Percentiles rank a stretch among this genome's conserved stretches.
phyloP scores from a whole-genome alignment of 108 stramenopile species.

The Nannochloropsis salina region DNA sequence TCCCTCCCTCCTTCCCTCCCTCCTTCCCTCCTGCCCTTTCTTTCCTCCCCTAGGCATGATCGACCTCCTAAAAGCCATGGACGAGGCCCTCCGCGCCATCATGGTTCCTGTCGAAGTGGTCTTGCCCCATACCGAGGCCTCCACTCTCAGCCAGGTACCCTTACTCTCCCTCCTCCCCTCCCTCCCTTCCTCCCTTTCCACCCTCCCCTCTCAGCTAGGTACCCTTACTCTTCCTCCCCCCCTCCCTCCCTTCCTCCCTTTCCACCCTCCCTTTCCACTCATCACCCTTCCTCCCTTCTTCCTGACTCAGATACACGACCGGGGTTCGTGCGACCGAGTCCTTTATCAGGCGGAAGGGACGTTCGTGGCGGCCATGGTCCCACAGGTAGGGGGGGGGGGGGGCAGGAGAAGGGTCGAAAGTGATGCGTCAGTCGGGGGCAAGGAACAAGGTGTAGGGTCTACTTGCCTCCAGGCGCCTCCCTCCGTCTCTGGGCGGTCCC shows the following conservation, averaged over 20 bases:
- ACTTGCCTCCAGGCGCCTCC: too few relatives aligned
- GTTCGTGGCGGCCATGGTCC: not conserved
- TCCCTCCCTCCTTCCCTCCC: conserved; percentile 2
- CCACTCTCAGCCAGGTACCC: not conserved
- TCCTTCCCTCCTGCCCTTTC: not conserved
- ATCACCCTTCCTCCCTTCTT: not conserved
- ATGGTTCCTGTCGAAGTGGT: not conserved
- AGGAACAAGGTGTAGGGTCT: too few relatives aligned
- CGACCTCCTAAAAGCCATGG: not conserved
- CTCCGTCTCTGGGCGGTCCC: too few relatives aligned
- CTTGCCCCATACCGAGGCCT: not conserved
- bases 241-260: not conserved
- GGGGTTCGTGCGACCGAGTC: not conserved
- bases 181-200: not conserved
- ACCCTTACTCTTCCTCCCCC: not conserved
- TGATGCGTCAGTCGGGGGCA: too few relatives aligned
- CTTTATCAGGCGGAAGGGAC: not conserved
- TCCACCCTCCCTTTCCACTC: not conserved
- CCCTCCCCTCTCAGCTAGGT: not conserved
- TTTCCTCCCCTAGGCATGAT: not conserved
- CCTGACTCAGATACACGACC: not conserved
- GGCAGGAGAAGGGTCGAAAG: too few relatives aligned
- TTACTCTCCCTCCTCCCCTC: not conserved
- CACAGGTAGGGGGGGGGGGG: not conserved
- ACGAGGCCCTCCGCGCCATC: not conserved